Conservation (phyloP, 768 basidiomycete species). For the Pulveroboletus sp. region DNA sequence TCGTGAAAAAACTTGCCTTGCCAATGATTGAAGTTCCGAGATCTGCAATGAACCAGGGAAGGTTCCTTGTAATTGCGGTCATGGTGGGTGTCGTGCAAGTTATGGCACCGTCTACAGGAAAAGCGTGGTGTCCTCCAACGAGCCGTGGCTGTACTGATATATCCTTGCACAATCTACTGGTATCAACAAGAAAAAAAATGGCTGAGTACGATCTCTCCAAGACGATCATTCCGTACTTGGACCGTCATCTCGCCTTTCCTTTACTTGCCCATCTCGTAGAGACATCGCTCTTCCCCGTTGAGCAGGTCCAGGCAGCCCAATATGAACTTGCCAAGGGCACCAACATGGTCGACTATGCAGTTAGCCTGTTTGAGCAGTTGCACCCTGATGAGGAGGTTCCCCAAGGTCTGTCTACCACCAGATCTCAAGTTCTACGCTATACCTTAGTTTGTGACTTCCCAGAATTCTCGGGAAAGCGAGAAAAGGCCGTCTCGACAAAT, state of each 20-base stretch:
- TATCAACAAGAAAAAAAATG: slow-evolving; percentile 40
- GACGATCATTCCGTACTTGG: slow-evolving; percentile 86
- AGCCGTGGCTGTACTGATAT: slow-evolving; percentile 23
- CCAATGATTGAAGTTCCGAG: slow-evolving; percentile 80
- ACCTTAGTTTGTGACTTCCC: background rate
- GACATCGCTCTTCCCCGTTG: slow-evolving; percentile 65
- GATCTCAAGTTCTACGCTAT: background rate
- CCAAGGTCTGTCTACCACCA: slow-evolving; percentile 44
- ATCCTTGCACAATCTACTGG: background rate
- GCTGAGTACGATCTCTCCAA: slow-evolving; percentile 89
- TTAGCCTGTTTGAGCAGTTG: slow-evolving; percentile 72
- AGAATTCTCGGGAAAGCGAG: slow-evolving; percentile 85
- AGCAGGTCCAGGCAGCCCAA: slow-evolving; percentile 84
- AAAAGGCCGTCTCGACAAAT: slow-evolving; percentile 77
- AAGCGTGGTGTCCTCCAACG: background rate
- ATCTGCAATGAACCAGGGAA: slow-evolving; percentile 83
- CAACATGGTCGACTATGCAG: slow-evolving; percentile 96
- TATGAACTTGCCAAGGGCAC: slow-evolving; percentile 97
- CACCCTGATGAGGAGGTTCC: slow-evolving; percentile 69
- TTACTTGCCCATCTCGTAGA: slow-evolving; percentile 84
- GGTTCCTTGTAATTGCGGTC: slow-evolving; percentile 73
- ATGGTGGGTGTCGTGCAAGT: slow-evolving; percentile 36
- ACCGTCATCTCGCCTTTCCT: slow-evolving; percentile 92
- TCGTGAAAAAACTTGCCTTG: slow-evolving; percentile 41
- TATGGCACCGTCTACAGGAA: background rate